Conservation (phyloP, 345 rosid species). For the Eucalyptus rudis region DNA sequence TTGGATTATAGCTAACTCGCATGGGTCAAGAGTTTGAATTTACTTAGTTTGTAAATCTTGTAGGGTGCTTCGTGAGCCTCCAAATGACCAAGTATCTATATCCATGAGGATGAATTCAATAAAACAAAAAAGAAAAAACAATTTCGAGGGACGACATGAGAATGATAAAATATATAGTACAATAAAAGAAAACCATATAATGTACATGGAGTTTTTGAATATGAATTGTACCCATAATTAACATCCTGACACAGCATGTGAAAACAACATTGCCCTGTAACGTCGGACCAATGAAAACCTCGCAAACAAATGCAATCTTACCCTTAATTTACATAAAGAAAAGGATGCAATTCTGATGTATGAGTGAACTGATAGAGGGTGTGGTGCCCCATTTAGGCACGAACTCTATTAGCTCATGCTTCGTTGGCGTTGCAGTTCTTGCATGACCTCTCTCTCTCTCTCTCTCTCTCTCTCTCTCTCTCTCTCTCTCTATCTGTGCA, state of each 20-base stretch:
- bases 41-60: neutral
- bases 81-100: neutral
- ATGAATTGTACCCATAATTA: neutral
- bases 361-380: too few species aligned
- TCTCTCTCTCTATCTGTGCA: neutral
- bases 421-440: slow-evolving; percentile 8
- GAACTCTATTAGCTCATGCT: slow-evolving; percentile 1
- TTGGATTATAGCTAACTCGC: neutral
- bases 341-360: neutral
- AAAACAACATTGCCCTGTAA: neutral
- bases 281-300: neutral
- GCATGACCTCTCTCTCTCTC: neutral
- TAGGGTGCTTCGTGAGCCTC: neutral
- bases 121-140: neutral
- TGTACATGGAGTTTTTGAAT: neutral
- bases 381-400: too few species aligned
- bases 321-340: neutral
- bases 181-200: neutral
- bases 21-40: neutral
- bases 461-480: neutral
- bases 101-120: neutral
- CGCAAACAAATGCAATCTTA: neutral
- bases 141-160: neutral
- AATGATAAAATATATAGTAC: neutral
- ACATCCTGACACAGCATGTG: neutral